Evolutionary conservation across 768 basidiomycete genomes (phyloP).

Genomic region (Collybiopsis luxurians): DNA sequence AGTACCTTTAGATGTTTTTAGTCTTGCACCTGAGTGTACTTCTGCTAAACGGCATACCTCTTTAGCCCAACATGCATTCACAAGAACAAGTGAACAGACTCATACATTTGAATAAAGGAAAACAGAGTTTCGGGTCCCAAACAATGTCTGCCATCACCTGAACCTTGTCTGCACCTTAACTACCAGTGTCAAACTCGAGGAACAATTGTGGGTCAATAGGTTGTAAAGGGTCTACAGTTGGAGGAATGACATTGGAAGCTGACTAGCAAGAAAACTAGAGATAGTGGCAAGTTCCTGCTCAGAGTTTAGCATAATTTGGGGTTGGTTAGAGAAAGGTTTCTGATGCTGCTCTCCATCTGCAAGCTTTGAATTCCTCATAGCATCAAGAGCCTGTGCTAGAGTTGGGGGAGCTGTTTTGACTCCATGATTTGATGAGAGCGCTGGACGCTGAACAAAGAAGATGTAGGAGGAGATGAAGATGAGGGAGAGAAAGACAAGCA

Average conservation of each 20-base stretch:
- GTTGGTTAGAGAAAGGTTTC: conserved; percentile 20
- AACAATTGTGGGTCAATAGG: conserved; percentile 81
- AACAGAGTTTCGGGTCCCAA: conserved; percentile 72
- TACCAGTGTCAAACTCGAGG: conserved; percentile 75
- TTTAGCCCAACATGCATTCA: too few species aligned
- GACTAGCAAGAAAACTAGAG: conserved; percentile 67
- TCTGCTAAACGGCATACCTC: too few species aligned
- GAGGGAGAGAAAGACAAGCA: conserved; percentile 53
- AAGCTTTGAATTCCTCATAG: conserved; percentile 32
- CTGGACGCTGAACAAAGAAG: conserved; percentile 45
- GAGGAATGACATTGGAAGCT: conserved; percentile 73
- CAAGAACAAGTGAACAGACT: not conserved
- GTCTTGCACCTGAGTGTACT: too few species aligned
- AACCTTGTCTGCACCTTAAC: conserved; percentile 60
- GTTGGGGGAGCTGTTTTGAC: not conserved
- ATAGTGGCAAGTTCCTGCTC: conserved; percentile 75
- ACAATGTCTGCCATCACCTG: conserved; percentile 56
- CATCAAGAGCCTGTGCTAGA: conserved; percentile 25
- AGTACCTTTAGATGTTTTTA: too few species aligned
- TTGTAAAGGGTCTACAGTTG: conserved; percentile 53
- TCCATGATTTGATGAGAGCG: conserved; percentile 26
- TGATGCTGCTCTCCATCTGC: conserved; percentile 10
- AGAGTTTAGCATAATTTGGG: conserved; percentile 45
- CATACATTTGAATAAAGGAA: conserved; percentile 70
- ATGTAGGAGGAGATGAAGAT: conserved; percentile 52